phyloP scores from a whole-genome alignment of 1,284 basidiomycete species.

The Pholiota adiposa region DNA sequence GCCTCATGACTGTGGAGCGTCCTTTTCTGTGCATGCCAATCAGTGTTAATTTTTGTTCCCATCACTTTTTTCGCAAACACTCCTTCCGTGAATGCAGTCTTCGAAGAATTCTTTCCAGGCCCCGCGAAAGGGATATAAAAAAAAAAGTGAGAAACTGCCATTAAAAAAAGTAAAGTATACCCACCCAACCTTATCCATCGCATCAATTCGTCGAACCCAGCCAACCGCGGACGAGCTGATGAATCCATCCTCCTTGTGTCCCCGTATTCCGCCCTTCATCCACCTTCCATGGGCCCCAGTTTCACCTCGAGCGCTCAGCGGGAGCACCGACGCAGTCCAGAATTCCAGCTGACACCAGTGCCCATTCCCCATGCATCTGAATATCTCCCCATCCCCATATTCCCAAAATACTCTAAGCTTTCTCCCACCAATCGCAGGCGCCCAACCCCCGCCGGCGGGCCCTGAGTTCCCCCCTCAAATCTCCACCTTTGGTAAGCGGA shows the following conservation, averaged over 20 bases:
- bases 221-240: background rate
- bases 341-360: too few species aligned
- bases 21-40: constrained; percentile 7
- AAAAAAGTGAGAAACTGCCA: background rate
- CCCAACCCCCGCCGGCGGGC: background rate
- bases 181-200: background rate
- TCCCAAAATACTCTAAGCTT: background rate
- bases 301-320: too few species aligned
- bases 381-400: background rate
- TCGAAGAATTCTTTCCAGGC: background rate
- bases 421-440: background rate
- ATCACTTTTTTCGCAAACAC: too few species aligned
- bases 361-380: too few species aligned
- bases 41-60: constrained; percentile 1
- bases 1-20: constrained; percentile 39
- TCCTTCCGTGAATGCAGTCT: too few species aligned
- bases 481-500: background rate
- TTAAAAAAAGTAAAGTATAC: background rate
- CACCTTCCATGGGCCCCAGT: too few species aligned
- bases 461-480: background rate
- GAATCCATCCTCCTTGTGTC: too few species aligned
- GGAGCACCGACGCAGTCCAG: too few species aligned
- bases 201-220: background rate
- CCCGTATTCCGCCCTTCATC: too few species aligned
- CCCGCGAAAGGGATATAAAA: background rate